Evolutionary conservation across 495 filamentous ascomycete species (phyloP).

Genomic region (Cercophora scortea): DNA sequence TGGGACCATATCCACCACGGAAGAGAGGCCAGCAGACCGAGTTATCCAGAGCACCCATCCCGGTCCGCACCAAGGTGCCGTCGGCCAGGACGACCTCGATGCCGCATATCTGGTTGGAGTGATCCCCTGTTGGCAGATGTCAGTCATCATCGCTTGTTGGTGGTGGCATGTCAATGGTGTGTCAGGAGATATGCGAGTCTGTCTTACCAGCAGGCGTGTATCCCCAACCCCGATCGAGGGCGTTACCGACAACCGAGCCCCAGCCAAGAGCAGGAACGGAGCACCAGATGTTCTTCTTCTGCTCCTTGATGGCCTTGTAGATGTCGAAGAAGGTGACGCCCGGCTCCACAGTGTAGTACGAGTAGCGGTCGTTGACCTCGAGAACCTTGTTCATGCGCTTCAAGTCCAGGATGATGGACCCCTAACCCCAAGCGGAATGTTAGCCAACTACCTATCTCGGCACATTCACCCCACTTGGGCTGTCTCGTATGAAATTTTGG

Average conservation of each 20-base stretch:
- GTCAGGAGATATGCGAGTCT: too few relatives aligned
- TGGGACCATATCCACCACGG: conserved; percentile 24
- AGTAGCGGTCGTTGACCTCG: conserved; percentile 42
- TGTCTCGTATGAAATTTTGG: too few relatives aligned
- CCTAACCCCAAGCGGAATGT: too few relatives aligned
- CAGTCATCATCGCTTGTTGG: too few relatives aligned
- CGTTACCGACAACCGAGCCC: too few relatives aligned
- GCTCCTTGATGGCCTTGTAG: conserved; percentile 36
- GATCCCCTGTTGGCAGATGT: conserved; percentile 44
- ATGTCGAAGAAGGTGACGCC: conserved; percentile 46
- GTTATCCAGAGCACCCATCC: conserved; percentile 32
- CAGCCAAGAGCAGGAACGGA: conserved; percentile 38
- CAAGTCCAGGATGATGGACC: too few relatives aligned
- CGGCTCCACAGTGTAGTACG: conserved; percentile 42
- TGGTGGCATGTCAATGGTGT: too few relatives aligned
- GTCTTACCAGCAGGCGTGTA: too few relatives aligned
- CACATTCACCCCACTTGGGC: too few relatives aligned
- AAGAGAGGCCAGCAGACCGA: conserved; percentile 9
- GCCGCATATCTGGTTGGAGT: conserved; percentile 36
- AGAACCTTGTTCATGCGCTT: conserved; percentile 34
- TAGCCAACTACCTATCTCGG: too few relatives aligned
- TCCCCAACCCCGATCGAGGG: too few relatives aligned
- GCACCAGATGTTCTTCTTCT: conserved; percentile 40
- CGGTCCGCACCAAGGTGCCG: conserved; percentile 36
- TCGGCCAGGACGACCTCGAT: conserved; percentile 41